Conservation (phyloP, 2,329 filamentous ascomycete species). For the Alternaria atra region DNA sequence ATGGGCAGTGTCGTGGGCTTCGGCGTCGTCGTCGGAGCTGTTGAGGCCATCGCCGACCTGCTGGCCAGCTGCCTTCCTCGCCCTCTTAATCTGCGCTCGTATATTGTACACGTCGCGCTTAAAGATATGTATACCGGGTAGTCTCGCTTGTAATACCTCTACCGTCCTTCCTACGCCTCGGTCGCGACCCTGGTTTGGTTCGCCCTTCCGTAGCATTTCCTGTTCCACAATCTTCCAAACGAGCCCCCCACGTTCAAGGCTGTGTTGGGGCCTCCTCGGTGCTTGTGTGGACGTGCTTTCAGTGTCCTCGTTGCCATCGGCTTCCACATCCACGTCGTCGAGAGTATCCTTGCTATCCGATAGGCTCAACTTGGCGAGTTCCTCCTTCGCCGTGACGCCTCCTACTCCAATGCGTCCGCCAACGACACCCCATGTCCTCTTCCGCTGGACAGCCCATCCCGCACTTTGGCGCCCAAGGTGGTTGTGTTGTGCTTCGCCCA, state of each 20-base stretch:
- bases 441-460: conserved; percentile 45
- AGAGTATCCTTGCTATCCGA: conserved; percentile 1
- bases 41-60: conserved; percentile 34
- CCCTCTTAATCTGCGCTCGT: conserved; percentile 45
- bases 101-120: conserved; percentile 51
- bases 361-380: conserved; percentile 23
- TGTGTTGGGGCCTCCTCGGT: conserved; percentile 27
- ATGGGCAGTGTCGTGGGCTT: neutral
- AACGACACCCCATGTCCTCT: conserved; percentile 46
- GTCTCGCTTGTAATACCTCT: conserved; percentile 37
- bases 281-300: neutral
- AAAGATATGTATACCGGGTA: conserved; percentile 47
- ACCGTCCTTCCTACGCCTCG: conserved; percentile 45
- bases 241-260: conserved; percentile 39
- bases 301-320: conserved; percentile 9
- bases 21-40: conserved; percentile 24
- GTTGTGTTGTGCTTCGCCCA: conserved; percentile 43
- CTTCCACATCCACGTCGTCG: conserved; percentile 12
- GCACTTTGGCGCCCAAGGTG: conserved; percentile 41
- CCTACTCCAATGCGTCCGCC: conserved; percentile 42
- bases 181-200: conserved; percentile 38
- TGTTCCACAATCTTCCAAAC: conserved; percentile 49
- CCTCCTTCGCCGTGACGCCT: conserved; percentile 45
- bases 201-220: conserved; percentile 44
- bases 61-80: conserved; percentile 41